phyloP scores from a whole-genome alignment of 106 monocot species.

The Dendrobium chrysotoxum region DNA sequence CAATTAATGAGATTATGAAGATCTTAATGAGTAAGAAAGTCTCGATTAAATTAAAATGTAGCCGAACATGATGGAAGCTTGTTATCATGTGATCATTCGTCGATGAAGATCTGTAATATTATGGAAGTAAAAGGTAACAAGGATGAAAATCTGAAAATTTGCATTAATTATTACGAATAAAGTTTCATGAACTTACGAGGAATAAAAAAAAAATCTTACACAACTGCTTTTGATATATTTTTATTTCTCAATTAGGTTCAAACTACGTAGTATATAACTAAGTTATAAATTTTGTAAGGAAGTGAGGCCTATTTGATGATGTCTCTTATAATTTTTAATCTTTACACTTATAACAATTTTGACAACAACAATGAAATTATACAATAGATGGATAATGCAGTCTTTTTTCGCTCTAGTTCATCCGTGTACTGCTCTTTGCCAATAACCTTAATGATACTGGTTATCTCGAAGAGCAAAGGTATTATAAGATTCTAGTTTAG shows the following conservation, averaged over 20 bases:
- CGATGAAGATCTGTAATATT: background rate
- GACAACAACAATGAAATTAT: background rate
- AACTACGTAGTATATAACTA: background rate
- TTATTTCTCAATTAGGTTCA: background rate
- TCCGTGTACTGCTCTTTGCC: background rate
- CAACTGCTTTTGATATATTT: background rate
- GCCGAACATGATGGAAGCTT: background rate
- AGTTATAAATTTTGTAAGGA: background rate
- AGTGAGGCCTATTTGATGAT: background rate
- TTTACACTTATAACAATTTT: background rate
- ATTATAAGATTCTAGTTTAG: background rate
- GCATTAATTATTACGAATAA: background rate
- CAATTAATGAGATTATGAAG: background rate
- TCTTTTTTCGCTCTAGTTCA: background rate
- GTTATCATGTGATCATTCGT: background rate
- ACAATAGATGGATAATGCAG: background rate
- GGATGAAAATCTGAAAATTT: background rate
- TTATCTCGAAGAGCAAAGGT: background rate
- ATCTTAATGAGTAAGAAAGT: background rate
- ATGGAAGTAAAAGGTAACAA: no score
- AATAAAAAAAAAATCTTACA: background rate
- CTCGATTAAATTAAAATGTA: background rate
- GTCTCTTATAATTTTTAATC: background rate
- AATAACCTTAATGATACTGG: background rate
- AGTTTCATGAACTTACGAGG: background rate